Percentiles rank a stretch among this genome's conserved stretches.
phyloP scores from a whole-genome alignment of 345 rosid genomes.

The Tarenaya hassleriana region DNA sequence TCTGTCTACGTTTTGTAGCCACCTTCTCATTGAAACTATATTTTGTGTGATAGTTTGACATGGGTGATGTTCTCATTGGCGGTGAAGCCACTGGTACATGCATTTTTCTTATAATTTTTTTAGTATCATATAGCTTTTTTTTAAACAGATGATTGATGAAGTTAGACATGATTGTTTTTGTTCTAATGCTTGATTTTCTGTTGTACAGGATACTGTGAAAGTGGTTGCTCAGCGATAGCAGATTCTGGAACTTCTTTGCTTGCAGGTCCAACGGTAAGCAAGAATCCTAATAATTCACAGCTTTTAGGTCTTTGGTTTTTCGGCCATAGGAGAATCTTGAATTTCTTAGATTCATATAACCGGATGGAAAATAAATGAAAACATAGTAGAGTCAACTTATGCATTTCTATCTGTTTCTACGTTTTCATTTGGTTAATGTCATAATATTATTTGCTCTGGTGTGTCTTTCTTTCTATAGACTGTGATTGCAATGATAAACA shows the following conservation, averaged over 20 bases:
- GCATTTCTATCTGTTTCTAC: too few species aligned
- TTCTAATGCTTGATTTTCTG: conserved; percentile 18
- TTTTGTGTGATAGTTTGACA: conserved; percentile 50
- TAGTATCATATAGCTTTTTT: too few species aligned
- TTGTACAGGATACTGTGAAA: conserved; percentile 60
- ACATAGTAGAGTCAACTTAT: too few species aligned
- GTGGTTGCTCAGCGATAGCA: conserved; percentile 86
- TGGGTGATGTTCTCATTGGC: conserved; percentile 88
- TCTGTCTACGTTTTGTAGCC: not conserved
- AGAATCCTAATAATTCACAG: conserved; percentile 6
- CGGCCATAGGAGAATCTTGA: too few species aligned
- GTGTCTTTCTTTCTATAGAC: conserved; percentile 33
- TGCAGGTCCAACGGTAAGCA: conserved; percentile 84
- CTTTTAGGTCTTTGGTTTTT: not conserved
- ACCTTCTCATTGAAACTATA: conserved; percentile 11
- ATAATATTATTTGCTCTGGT: too few species aligned
- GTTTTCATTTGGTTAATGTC: too few species aligned
- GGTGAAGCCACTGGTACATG: conserved; percentile 66
- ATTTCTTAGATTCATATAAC: too few species aligned
- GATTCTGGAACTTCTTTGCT: conserved; percentile 96
- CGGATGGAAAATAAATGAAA: too few species aligned
- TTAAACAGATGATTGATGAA: too few species aligned
- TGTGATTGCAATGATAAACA: conserved; percentile 72
- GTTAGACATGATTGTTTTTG: too few species aligned
- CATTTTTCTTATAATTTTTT: conserved; percentile 7